phyloP scores from a whole-genome alignment of 345 rosid genomes.

The Trapa bicornis region DNA sequence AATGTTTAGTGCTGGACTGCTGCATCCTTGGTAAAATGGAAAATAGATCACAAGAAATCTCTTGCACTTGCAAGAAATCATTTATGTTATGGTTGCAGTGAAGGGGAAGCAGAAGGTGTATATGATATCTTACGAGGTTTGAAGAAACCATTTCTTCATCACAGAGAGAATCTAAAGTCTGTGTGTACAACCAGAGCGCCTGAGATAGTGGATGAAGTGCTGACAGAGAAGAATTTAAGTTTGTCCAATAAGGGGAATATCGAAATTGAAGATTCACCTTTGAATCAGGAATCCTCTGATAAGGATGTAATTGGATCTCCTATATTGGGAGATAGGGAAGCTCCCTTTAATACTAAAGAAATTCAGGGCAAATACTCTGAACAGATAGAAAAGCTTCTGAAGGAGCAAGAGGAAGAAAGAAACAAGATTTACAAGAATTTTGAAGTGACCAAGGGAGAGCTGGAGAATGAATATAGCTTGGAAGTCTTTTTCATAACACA shows the following conservation, averaged over 20 bases:
- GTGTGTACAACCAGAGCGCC: constrained; percentile 18
- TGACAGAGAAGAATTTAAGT: constrained; percentile 16
- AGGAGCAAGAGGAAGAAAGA: constrained; percentile 33
- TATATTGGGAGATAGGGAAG: constrained; percentile 22
- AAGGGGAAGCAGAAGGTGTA: constrained; percentile 48
- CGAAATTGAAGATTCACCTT: constrained; percentile 15
- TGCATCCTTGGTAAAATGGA: constrained; percentile 54
- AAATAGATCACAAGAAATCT: constrained; percentile 53
- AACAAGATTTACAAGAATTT: constrained; percentile 24
- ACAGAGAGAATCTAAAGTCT: constrained; percentile 17
- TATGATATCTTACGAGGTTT: constrained; percentile 44
- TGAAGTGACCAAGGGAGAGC: constrained; percentile 30
- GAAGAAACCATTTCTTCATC: constrained; percentile 44
- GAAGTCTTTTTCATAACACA: constrained; percentile 43
- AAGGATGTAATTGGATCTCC: constrained; percentile 18
- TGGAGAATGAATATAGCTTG: constrained; percentile 29
- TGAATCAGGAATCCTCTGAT: constrained; percentile 20
- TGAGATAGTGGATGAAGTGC: constrained; percentile 3
- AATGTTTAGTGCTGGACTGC: constrained; percentile 75
- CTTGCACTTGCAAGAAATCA: constrained; percentile 51
- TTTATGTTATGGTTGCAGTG: constrained; percentile 49
- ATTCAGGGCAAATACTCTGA: constrained; percentile 40
- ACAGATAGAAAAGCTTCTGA: constrained; percentile 30
- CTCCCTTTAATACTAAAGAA: constrained; percentile 28
- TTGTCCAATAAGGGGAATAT: constrained; percentile 12